Conservation (phyloP, 164 flowering plant genomes). For the Annona squamosa region DNA sequence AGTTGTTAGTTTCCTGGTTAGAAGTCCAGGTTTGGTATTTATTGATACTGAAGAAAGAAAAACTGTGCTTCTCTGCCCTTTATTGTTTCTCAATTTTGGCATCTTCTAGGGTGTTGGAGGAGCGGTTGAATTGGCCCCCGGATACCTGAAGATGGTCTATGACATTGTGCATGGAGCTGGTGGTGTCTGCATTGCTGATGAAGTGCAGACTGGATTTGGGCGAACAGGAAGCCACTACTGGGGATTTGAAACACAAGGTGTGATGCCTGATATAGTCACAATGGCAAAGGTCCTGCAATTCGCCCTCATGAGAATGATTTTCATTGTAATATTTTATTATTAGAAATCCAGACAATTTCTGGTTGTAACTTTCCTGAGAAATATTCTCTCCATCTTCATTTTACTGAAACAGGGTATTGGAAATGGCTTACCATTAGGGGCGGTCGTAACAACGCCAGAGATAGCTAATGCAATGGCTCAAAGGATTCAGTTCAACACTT, state of each 20-base stretch:
- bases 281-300: slow-evolving; percentile 85
- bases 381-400: slow-evolving; percentile 5
- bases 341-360: neutral
- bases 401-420: slow-evolving; percentile 76
- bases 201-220: slow-evolving; percentile 99
- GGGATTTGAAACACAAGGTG: slow-evolving; percentile 97
- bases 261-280: slow-evolving; percentile 91
- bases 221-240: slow-evolving; percentile 95
- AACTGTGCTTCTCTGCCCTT: neutral
- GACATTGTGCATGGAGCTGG: slow-evolving; percentile 90
- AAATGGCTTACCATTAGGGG: slow-evolving; percentile 93
- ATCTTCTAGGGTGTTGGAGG: slow-evolving; percentile 86
- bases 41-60: neutral
- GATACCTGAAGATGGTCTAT: slow-evolving; percentile 81
- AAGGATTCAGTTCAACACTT: slow-evolving; percentile 90
- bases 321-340: neutral
- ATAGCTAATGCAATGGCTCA: slow-evolving; percentile 82
- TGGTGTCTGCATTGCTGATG: slow-evolving; percentile 98
- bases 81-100: slow-evolving; percentile 5
- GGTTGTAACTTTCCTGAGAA: neutral
- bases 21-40: neutral
- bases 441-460: slow-evolving; percentile 97
- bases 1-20: neutral
- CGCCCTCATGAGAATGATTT: slow-evolving; percentile 1
- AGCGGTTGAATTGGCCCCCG: slow-evolving; percentile 95